These are phyloP conservation scores for Stagonosporopsis rhizophila DNA, from an alignment of 2,329 filamentous ascomycete genomes.

Conservation along the genomic window DNA sequence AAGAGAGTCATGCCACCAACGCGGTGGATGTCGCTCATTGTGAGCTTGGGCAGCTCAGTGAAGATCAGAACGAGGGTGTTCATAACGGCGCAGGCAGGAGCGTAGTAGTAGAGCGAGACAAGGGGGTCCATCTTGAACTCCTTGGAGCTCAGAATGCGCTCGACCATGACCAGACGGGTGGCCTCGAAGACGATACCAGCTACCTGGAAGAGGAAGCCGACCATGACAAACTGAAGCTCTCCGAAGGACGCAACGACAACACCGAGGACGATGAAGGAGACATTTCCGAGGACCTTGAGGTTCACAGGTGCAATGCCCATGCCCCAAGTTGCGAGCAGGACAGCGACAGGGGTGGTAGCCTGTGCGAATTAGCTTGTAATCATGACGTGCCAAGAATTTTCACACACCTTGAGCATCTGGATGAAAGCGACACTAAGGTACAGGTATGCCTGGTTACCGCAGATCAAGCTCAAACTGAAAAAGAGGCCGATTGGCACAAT, in stretches of 20 bases:
- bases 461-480: conserved; percentile 96
- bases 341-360: conserved; percentile 94
- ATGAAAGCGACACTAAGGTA: conserved; percentile 97
- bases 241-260: conserved; percentile 93
- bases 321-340: conserved; percentile 86
- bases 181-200: conserved; percentile 83
- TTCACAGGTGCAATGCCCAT: conserved; percentile 86
- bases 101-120: conserved; percentile 90
- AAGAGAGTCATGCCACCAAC: conserved; percentile 77
- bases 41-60: conserved; percentile 75
- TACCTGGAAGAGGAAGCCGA: conserved; percentile 80
- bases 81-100: conserved; percentile 82
- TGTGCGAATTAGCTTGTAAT: conserved; percentile 45
- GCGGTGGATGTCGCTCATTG: conserved; percentile 72
- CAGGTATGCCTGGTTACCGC: conserved; percentile 93
- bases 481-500: conserved; percentile 95
- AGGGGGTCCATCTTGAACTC: conserved; percentile 94
- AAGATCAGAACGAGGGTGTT: conserved; percentile 76
- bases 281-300: conserved; percentile 86
- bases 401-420: conserved; percentile 91
- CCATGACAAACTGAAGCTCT: conserved; percentile 90
- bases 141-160: conserved; percentile 78
- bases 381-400: too few species aligned
- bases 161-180: conserved; percentile 82
- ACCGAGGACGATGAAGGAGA: conserved; percentile 92